Conservation (phyloP, 305 asterid species). For the Solanum hybrid region DNA sequence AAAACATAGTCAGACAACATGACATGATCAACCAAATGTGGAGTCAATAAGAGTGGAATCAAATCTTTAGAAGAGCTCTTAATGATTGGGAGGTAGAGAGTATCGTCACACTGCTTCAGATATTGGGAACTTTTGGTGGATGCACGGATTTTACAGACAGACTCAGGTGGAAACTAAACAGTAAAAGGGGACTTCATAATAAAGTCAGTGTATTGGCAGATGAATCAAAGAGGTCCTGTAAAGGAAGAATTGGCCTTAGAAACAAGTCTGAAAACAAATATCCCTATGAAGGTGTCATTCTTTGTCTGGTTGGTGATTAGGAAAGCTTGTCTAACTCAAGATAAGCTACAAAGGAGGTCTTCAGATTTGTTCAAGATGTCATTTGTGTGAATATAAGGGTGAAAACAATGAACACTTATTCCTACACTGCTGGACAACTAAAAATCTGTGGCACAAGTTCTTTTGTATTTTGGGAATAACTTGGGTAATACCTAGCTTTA, state of each 20-base stretch:
- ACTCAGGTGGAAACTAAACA: not conserved
- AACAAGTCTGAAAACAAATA: not conserved
- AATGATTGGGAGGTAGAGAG: not conserved
- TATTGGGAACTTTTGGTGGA: not conserved
- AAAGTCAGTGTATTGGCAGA: not conserved
- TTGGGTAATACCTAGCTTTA: not conserved
- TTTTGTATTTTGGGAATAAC: not conserved
- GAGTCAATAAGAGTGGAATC: not conserved
- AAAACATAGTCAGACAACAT: not conserved
- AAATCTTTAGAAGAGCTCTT: not conserved
- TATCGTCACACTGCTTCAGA: not conserved
- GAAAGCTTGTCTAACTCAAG: not conserved
- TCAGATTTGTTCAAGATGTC: not conserved
- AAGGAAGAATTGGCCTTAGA: not conserved
- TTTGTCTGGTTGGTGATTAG: not conserved
- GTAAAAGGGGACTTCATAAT: not conserved
- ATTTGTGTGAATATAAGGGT: not conserved
- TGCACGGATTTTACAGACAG: not conserved
- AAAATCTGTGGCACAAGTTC: not conserved
- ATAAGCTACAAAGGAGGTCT: not conserved
- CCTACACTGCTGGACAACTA: not conserved
- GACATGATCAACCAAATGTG: not conserved
- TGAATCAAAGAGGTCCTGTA: not conserved
- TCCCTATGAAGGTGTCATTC: not conserved
- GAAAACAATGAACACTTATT: not conserved